Conservation (phyloP, 345 rosid genomes). For the Eucalyptus sp. region DNA sequence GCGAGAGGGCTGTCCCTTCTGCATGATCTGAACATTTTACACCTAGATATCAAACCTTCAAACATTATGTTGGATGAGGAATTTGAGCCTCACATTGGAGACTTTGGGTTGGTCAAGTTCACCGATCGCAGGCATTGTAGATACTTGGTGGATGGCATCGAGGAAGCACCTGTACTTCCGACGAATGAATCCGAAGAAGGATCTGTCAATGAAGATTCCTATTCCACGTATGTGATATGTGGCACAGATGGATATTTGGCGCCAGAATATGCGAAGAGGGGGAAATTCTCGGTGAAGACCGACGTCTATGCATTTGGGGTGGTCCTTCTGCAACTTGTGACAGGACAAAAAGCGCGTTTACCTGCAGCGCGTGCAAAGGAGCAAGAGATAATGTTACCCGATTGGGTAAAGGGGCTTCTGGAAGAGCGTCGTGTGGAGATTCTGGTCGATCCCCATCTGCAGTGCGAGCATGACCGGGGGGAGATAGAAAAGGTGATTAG, state of each 20-base stretch:
- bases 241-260: background rate
- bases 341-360: background rate
- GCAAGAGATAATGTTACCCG: background rate
- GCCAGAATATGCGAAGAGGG: background rate
- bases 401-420: background rate
- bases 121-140: background rate
- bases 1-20: background rate
- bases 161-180: background rate
- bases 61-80: background rate
- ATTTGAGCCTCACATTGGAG: background rate
- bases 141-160: background rate
- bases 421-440: background rate
- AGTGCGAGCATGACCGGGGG: background rate
- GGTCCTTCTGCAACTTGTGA: background rate
- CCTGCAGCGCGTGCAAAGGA: background rate
- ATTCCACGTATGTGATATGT: background rate
- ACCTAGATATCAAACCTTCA: background rate
- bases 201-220: too few relatives aligned
- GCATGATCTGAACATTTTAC: background rate
- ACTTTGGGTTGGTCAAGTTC: background rate
- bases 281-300: background rate
- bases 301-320: background rate
- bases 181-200: background rate
- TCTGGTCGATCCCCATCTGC: background rate
- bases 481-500: background rate